phyloP scores from a whole-genome alignment of 768 basidiomycete genomes.

The Serendipita vermifera region DNA sequence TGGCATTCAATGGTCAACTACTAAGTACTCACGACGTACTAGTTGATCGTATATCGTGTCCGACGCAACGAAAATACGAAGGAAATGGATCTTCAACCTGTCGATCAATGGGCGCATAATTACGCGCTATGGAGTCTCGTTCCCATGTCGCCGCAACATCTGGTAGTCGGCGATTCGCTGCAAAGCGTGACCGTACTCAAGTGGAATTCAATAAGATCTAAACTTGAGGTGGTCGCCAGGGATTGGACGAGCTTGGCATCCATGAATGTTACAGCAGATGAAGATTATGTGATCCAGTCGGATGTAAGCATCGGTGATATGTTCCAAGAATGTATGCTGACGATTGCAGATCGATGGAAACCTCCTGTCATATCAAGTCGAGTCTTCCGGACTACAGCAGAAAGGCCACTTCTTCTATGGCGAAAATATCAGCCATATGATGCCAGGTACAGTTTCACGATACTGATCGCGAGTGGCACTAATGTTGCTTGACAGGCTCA shows the following conservation, averaged over 20 bases:
- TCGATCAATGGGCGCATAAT: conserved; percentile 65
- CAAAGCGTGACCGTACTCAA: conserved; percentile 63
- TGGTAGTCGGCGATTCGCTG: conserved; percentile 66
- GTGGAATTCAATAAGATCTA: conserved; percentile 30
- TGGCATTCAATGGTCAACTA: background rate
- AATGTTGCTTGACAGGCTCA: conserved; percentile 9
- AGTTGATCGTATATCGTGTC: conserved; percentile 32
- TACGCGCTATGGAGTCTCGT: conserved; percentile 62
- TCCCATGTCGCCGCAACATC: conserved; percentile 37
- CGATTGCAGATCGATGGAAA: conserved; percentile 47
- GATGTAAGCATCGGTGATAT: conserved; percentile 41
- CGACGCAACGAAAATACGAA: conserved; percentile 25
- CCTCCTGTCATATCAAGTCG: conserved; percentile 47
- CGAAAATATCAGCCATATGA: conserved; percentile 65
- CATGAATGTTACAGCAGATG: conserved; percentile 29
- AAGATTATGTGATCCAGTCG: conserved; percentile 49
- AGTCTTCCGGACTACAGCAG: conserved; percentile 38
- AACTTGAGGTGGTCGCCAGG: conserved; percentile 44
- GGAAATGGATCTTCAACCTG: conserved; percentile 27
- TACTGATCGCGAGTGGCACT: background rate
- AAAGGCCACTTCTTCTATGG: conserved; percentile 62
- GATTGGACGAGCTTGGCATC: conserved; percentile 40
- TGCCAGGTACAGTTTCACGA: conserved; percentile 37
- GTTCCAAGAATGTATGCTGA: conserved; percentile 6
- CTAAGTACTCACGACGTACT: background rate